These are phyloP conservation scores for Tetrahymena elliotti DNA, from an alignment of 73 alveolate species.

Conservation along the genomic window DNA sequence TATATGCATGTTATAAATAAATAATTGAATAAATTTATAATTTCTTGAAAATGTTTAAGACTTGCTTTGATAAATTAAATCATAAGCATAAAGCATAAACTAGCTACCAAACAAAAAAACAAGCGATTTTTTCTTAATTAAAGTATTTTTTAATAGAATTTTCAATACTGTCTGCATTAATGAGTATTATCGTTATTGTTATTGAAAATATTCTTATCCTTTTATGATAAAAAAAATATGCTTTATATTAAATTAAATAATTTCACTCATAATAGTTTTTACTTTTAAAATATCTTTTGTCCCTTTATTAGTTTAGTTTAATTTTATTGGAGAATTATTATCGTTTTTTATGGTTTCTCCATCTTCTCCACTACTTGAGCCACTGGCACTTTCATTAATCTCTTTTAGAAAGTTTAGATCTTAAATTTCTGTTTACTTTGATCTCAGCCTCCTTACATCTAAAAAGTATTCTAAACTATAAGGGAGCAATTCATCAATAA, in stretches of 20 bases:
- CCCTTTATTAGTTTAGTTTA: not conserved
- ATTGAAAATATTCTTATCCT: not conserved
- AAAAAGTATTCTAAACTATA: conserved; percentile 30
- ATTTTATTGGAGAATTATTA: not conserved
- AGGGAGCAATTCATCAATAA: conserved; percentile 37
- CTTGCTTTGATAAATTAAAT: not conserved
- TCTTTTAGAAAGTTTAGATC: not conserved
- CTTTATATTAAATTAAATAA: too few relatives aligned
- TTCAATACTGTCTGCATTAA: not conserved
- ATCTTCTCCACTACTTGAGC: not conserved
- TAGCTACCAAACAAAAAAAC: not conserved
- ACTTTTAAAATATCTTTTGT: not conserved
- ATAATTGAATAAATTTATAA: not conserved
- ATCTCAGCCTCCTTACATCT: conserved; percentile 4
- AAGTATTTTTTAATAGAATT: not conserved
- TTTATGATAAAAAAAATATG: not conserved
- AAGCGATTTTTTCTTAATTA: not conserved
- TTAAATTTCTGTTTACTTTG: not conserved
- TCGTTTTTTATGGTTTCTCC: not conserved
- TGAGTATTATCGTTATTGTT: not conserved
- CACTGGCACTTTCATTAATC: not conserved
- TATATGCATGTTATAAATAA: not conserved
- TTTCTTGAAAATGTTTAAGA: not conserved
- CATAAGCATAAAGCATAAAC: not conserved
- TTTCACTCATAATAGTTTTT: too few relatives aligned